Evolutionary conservation across 2,329 filamentous ascomycete genomes (phyloP).

Genomic region (Diplodia intermedia): DNA sequence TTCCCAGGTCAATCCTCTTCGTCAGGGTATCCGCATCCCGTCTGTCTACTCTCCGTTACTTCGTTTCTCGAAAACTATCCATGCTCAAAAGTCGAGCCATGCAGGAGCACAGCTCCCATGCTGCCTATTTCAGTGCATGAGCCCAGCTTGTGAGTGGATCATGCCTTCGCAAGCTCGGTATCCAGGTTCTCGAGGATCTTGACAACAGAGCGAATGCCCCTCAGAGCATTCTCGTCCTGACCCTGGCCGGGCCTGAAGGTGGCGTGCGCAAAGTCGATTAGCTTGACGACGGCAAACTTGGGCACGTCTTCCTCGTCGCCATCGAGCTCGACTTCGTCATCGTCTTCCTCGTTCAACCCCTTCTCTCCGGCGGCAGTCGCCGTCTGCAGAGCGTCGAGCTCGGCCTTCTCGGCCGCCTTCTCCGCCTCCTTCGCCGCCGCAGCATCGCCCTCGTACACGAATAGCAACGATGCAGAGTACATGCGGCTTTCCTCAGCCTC

Average conservation of each 20-base stretch:
- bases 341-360: constrained; percentile 49
- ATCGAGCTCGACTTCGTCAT: constrained; percentile 52
- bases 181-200: constrained; percentile 73
- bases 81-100: background rate
- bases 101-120: background rate
- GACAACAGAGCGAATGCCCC: constrained; percentile 74
- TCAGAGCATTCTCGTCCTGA: constrained; percentile 82
- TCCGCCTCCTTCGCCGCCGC: constrained; percentile 44
- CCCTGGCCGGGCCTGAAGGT: constrained; percentile 81
- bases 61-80: background rate
- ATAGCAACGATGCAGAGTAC: constrained; percentile 70
- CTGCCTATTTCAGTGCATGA: background rate
- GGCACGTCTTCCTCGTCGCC: constrained; percentile 65
- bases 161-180: constrained; percentile 40
- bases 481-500: constrained; percentile 70
- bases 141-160: background rate
- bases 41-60: constrained; percentile 8
- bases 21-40: constrained; percentile 22
- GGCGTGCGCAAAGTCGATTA: constrained; percentile 98
- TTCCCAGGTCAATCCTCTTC: background rate
- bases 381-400: constrained; percentile 47
- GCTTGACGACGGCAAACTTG: constrained; percentile 77
- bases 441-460: constrained; percentile 71
- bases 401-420: constrained; percentile 36
- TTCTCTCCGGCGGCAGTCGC: constrained; percentile 41